Conservation (phyloP, 305 asterid species). For the Salvia sclarea region DNA sequence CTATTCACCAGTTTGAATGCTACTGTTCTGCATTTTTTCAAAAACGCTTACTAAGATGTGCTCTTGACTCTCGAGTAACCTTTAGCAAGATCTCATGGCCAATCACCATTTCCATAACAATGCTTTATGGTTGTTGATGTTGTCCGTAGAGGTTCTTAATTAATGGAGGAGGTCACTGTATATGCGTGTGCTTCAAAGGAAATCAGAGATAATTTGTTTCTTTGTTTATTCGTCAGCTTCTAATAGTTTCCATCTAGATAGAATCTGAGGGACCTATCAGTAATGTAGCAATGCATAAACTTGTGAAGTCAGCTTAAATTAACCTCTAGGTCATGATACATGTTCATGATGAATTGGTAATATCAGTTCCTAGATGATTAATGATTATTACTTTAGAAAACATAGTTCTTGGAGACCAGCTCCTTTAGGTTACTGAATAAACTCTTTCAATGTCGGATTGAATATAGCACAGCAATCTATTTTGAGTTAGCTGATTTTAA, state of each 20-base stretch:
- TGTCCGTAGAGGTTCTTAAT: background rate
- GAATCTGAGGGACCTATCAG: background rate
- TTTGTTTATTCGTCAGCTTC: background rate
- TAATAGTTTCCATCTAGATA: background rate
- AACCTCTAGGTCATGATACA: background rate
- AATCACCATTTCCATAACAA: background rate
- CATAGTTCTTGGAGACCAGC: conserved; percentile 2
- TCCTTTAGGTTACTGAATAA: background rate
- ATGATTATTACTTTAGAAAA: background rate
- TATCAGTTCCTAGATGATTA: background rate
- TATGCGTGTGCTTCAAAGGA: background rate
- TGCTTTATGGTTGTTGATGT: background rate
- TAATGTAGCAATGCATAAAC: conserved; percentile 5
- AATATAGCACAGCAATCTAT: conserved; percentile 5
- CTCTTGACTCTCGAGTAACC: background rate
- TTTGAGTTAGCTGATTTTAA: conserved; percentile 1
- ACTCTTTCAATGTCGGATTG: background rate
- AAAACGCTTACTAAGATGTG: background rate
- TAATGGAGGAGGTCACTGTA: background rate
- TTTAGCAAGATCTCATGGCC: background rate
- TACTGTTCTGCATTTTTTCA: background rate
- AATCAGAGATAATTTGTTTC: background rate
- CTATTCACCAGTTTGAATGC: conserved; percentile 9
- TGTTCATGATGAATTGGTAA: background rate
- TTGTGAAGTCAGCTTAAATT: background rate